Conservation (phyloP, 2,329 filamentous ascomycete genomes). For the Calonectria pseudoturangicola region DNA sequence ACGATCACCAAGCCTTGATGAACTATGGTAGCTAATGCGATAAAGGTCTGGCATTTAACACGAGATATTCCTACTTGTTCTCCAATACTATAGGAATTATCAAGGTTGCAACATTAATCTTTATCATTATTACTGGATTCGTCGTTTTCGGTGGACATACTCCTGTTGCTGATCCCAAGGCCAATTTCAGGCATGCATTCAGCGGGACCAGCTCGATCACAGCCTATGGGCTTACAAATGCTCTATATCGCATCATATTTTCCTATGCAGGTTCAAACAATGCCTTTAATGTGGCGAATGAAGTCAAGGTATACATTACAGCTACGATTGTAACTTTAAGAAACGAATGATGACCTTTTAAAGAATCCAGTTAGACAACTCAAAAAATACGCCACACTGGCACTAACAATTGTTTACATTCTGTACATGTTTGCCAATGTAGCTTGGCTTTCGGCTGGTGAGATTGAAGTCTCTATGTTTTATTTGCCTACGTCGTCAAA, state of each 20-base stretch:
- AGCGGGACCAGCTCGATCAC: slow-evolving; percentile 6
- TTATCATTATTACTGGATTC: neutral
- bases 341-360: neutral
- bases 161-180: neutral
- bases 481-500: neutral
- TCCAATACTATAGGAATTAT: neutral
- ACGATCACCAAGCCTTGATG: neutral
- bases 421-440: slow-evolving; percentile 37
- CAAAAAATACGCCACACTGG: slow-evolving; percentile 32
- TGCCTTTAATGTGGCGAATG: slow-evolving; percentile 28
- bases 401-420: slow-evolving; percentile 28
- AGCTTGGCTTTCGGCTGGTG: slow-evolving; percentile 30
- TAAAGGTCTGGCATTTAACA: slow-evolving; percentile 16
- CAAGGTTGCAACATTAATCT: neutral
- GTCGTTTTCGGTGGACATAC: neutral
- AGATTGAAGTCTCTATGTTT: neutral
- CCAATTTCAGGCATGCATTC: slow-evolving; percentile 27
- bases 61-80: slow-evolving; percentile 10
- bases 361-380: slow-evolving; percentile 32
- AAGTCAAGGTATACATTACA: slow-evolving; percentile 21
- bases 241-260: slow-evolving; percentile 31
- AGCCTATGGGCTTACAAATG: slow-evolving; percentile 32
- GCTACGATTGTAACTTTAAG: too few relatives aligned
- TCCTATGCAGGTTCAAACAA: slow-evolving; percentile 27
- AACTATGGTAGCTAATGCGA: neutral